Base-by-base conservation (phyloP, 306 rosid species). In the Quillaja saponaria region DNA sequence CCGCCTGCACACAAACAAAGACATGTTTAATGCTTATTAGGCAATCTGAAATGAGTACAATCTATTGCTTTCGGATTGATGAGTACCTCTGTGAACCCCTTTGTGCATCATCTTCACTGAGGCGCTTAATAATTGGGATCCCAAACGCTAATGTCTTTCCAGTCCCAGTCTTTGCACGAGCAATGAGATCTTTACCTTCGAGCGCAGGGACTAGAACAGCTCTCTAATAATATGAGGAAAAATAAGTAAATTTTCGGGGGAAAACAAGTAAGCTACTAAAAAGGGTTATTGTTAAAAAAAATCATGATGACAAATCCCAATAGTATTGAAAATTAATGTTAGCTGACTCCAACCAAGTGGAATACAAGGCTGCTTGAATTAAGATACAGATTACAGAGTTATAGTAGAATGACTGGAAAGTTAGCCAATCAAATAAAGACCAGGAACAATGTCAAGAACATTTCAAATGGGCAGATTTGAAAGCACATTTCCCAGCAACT, bases 101-200 rank as follows among this genome's bases (percentile, higher is more conserved):
- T 48, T 57, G 66, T 14, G 78, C 86, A 44, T 77, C 99, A 18
- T 80, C 82, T 46, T 76, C 96, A 10, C 82, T 76, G 6, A 92
- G 81, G 14, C 81, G 84, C 48, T 83, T 92, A 12, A 92, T 60
- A 51, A 92, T 81, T 13, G 96, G 99, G 66, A 92, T 92, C 50
- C 96, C 99, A 33, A 92, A 92, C 15, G 99, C 99, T 17, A 92
- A 35, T 8, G 99, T 92, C 77, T 92, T 92, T 63, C 99, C 99
- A 2, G 99, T 92, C 49, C 99, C 97, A 6, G 99, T 92, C 83
- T 89, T 92, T 0, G 96, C 99, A 25, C 99, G 96, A 28, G 97
- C 99, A 74, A 92, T 92, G 70, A 92, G 59, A 72, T 92, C 99
- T 58, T 87, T 80, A n/a, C 97, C 96, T 78, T 89, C 86, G 4